Evolutionary conservation across 441 rosid genomes (phyloP).

Genomic region (Populus hybrid): DNA sequence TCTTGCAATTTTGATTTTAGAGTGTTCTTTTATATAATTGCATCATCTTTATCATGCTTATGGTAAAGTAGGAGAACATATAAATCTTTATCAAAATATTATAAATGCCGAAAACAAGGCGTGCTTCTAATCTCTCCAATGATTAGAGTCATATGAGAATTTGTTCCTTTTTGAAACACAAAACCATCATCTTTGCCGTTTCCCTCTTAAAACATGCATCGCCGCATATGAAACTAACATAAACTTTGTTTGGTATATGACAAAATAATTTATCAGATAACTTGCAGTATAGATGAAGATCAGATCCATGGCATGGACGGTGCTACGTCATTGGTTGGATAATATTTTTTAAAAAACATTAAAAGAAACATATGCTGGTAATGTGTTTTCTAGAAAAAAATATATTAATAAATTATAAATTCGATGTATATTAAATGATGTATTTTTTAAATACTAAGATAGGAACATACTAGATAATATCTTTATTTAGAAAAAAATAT

Average conservation of each 20-base stretch:
- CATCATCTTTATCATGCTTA: conserved; percentile 1
- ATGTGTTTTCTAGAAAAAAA: no score
- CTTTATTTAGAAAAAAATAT: no score
- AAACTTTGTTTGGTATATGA: conserved; percentile 6
- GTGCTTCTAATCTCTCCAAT: neutral
- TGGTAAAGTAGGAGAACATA: neutral
- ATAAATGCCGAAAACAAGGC: neutral
- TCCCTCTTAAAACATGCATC: neutral
- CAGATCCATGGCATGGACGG: no score
- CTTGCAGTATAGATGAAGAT: conserved; percentile 16
- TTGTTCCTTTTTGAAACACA: neutral
- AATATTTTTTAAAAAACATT: no score
- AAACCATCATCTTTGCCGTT: conserved; percentile 1
- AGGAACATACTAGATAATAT: no score
- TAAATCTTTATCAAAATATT: neutral
- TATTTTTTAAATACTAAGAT: no score
- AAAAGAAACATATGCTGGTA: no score
- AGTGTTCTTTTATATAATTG: neutral
- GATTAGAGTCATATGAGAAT: neutral
- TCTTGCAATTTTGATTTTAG: neutral
- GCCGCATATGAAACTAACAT: neutral
- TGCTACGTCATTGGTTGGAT: no score
- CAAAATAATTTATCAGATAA: conserved; percentile 12
- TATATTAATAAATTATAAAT: no score
- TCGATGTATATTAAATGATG: no score